Conservation (phyloP, 1,139 yeast genomes). For the Saccharomyces pastorianus region DNA sequence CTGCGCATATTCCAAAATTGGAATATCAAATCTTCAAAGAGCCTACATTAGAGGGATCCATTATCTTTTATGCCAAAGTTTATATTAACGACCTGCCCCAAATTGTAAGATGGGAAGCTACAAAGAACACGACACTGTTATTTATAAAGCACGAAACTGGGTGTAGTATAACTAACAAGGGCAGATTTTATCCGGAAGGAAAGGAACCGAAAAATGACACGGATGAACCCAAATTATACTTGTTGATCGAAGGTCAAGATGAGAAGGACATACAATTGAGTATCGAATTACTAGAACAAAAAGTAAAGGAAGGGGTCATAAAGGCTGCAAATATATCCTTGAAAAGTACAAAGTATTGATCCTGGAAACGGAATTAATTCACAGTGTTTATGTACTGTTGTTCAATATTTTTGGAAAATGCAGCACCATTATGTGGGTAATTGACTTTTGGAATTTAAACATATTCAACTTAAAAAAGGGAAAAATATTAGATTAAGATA, state of each 20-base stretch:
- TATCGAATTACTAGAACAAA: slow-evolving; percentile 51
- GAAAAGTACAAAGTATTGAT: slow-evolving; percentile 22
- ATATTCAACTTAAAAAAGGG: neutral
- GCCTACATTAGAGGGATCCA: slow-evolving; percentile 39
- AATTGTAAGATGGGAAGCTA: slow-evolving; percentile 73
- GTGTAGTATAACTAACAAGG: slow-evolving; percentile 77
- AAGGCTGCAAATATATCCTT: slow-evolving; percentile 23
- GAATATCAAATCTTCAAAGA: slow-evolving; percentile 27
- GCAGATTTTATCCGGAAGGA: slow-evolving; percentile 59
- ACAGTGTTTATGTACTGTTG: too few relatives aligned
- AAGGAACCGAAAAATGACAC: slow-evolving; percentile 38
- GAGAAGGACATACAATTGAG: slow-evolving; percentile 63
- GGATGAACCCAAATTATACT: slow-evolving; percentile 68
- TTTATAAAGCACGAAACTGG: slow-evolving; percentile 65
- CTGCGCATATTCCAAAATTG: slow-evolving; percentile 54
- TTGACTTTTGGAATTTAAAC: too few relatives aligned
- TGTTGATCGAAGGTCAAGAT: slow-evolving; percentile 71
- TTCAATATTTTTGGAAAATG: neutral
- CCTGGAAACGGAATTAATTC: too few relatives aligned
- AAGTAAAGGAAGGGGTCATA: slow-evolving; percentile 51
- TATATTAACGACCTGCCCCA: slow-evolving; percentile 83
- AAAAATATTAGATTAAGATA: neutral
- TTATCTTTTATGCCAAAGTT: slow-evolving; percentile 62
- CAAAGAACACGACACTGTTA: slow-evolving; percentile 57
- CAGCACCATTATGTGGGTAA: too few relatives aligned